Base-by-base conservation (phyloP, 345 rosid species). In the Melastoma malabathricum region DNA sequence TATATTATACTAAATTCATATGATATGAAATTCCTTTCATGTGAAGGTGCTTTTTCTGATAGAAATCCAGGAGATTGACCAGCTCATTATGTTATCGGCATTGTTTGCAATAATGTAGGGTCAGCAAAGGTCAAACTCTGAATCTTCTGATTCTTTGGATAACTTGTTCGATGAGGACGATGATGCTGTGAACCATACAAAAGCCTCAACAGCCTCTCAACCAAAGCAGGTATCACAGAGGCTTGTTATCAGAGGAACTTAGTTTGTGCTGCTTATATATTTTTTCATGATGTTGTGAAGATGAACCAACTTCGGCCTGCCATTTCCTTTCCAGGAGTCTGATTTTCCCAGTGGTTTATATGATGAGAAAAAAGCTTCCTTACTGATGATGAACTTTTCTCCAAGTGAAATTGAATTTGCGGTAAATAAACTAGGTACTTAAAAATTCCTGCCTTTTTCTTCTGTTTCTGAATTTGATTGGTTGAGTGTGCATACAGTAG, bases 361-460 rank as follows among this genome's bases (percentile, higher is more conserved):
- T 20, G 58, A 77, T 54, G 80, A 72, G 47, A 77, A 66, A 75
- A 75, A 81, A 63, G 66, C 63, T 38, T 55, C 75, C 50, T 75
- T 92, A 58, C 74, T 81, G 18, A 55, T 65, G 73, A 92, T 92
- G 98, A 70, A 74, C 47, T 92, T 82, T 69, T 69, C 89, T 8
- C 67, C 55, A 23, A 59, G 73, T 43, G 80, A 80, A 51, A 73
- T 87, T 48, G 93, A 87, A 18, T 66, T 77, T 62, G 96, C 96
- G 44, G 62, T 92, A 53, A 76, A 72, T 50, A 87, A 63, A 63
- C 95, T 82, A 50, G 89, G 98, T 92, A 68, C 48, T 71, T 56
- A 43, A 45, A 44, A 44, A 23, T 55, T 15, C 15, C 48, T 18
- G 15, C 31, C 3, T 22, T 48, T 43, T 31, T 13, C 22, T 5